Percentiles rank a stretch among this genome's conserved stretches.
phyloP scores from a whole-genome alignment of 164 flowering plant genomes.

The Sextonia rubra region DNA sequence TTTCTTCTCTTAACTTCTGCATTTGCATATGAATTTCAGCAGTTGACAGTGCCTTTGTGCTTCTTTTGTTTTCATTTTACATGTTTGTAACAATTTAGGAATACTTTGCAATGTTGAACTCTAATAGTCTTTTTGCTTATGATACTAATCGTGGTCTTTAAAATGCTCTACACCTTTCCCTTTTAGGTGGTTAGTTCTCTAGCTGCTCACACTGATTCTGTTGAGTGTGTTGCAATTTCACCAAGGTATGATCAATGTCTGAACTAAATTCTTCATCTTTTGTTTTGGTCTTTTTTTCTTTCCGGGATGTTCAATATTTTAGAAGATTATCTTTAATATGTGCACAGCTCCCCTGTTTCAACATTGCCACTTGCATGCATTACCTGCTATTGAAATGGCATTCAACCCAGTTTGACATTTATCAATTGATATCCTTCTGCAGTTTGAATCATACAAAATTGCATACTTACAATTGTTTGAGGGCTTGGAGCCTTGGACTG shows the following conservation, averaged over 20 bases:
- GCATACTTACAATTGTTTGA: too few relatives aligned
- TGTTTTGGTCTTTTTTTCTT: too few relatives aligned
- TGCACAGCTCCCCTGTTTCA: not conserved
- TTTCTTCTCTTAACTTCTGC: too few relatives aligned
- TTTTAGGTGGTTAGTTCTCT: constrained; percentile 73
- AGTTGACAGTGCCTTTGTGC: too few relatives aligned
- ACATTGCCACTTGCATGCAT: not conserved
- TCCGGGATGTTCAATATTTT: not conserved
- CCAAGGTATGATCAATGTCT: constrained; percentile 37
- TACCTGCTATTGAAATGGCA: too few relatives aligned
- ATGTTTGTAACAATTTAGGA: too few relatives aligned
- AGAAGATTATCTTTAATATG: not conserved
- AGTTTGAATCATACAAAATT: too few relatives aligned
- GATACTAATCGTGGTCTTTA: not conserved
- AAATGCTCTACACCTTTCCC: constrained; percentile 1
- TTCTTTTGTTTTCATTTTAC: too few relatives aligned
- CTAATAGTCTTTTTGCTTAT: not conserved
- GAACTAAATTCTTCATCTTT: not conserved
- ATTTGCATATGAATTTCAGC: too few relatives aligned
- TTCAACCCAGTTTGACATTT: too few relatives aligned
- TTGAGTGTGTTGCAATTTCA: constrained; percentile 69
- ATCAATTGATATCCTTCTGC: too few relatives aligned
- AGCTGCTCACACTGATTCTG: constrained; percentile 66
- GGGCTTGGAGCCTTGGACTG: too few relatives aligned
- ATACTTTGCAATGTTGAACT: not conserved